A percentile compares a stretch with the other conserved stretches of the same genome.
phyloP scores from a whole-genome alignment of 139 green algal species.

The Chlamydomonas sp. region DNA sequence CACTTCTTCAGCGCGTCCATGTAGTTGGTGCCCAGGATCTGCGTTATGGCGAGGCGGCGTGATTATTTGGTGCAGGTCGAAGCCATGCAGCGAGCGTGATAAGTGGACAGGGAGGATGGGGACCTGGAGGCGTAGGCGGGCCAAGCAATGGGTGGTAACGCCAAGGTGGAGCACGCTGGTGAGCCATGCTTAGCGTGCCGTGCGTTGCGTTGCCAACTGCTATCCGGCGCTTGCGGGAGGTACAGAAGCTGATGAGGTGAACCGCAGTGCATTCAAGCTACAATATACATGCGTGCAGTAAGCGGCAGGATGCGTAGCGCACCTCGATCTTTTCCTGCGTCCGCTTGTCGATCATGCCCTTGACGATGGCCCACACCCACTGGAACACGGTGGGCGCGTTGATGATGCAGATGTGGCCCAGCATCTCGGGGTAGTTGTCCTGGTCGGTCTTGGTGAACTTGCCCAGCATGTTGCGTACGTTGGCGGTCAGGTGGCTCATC shows the following conservation, averaged over 20 bases:
- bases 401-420: constrained; percentile 88
- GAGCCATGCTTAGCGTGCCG: neutral
- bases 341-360: constrained; percentile 79
- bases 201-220: no score
- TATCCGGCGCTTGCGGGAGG: no score
- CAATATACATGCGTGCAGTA: no score
- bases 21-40: constrained; percentile 82
- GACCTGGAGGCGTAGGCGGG: no score
- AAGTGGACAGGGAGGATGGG: neutral
- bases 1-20: constrained; percentile 74
- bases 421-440: constrained; percentile 90
- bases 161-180: no score
- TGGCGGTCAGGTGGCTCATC: constrained; percentile 69
- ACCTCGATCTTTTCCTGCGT: constrained; percentile 90
- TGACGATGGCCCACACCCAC: constrained; percentile 77
- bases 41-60: neutral
- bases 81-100: no score
- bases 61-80: neutral
- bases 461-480: constrained; percentile 63
- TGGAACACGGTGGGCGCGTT: constrained; percentile 86
- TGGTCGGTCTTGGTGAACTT: constrained; percentile 64
- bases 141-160: no score
- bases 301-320: neutral
- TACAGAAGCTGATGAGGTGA: no score
- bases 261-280: no score